Base-by-base conservation (phyloP, 2,329 filamentous ascomycete genomes). In the Blastomyces parvus region DNA sequence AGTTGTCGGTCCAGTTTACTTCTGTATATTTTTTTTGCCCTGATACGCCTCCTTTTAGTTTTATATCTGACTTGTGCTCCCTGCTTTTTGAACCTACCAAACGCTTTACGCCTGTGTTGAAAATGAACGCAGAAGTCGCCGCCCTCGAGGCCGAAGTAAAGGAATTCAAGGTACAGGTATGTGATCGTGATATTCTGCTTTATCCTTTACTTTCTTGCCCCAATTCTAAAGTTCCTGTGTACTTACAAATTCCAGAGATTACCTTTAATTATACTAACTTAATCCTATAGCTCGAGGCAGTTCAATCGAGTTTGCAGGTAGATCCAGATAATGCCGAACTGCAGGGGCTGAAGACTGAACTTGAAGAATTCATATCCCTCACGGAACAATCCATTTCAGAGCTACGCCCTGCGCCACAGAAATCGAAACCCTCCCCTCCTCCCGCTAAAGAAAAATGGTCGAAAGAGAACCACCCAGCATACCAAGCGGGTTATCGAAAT, bases 301-400 rank as follows among this genome's bases (percentile, higher is more conserved):
- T 96, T 64, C 80, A 87, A 70, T 81, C 84, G 62, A 88, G 89
- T 68, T 84, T 96, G 63, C 86, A 88, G 75, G 86, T 89, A 75
- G 90, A 94, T 71, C 87, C 91, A 67, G 87, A 88, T 64, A 93
- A 91, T 76, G 81, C 80, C 70, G 91, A 93, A 76, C 86, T 95
- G 71, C 83, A 87, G 71, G 84, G 83, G 72, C 84, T 96, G 74
- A 87, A 88, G 77, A 80, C 84, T 74, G 91, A 96, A 82, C 85
- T 96, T 78, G 84, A 90, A 81, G 84, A 88, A 79, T 86, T 90
- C 77, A 88, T 97, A 77, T 82, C 84, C 74, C 84, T 91, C 69
- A 85, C 91, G 77, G 85, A 92, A 80, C 86, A 88, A 73, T 85
- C 87, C 70, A 88, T 97, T 76, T 87, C 88, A 79, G 89, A 94